Conservation (phyloP, 345 rosid species). For the Citrus medica region DNA sequence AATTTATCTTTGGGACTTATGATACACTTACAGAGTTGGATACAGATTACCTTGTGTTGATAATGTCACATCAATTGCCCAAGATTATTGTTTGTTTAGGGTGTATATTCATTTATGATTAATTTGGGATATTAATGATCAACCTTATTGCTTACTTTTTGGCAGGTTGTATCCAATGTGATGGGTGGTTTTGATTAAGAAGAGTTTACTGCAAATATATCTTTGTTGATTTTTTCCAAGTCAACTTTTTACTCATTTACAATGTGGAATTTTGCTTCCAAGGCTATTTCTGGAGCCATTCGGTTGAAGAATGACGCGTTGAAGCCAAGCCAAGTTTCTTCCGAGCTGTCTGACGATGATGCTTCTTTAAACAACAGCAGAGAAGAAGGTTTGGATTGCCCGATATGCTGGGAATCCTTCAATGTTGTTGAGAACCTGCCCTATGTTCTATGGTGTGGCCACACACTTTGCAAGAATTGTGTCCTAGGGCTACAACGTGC, state of each 20-base stretch:
- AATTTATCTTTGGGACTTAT: too few relatives aligned
- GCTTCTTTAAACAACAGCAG: conserved; percentile 47
- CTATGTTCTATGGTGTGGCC: conserved; percentile 90
- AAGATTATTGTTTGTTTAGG: too few relatives aligned
- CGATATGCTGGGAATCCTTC: conserved; percentile 86
- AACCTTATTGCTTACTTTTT: background rate
- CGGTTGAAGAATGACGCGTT: conserved; percentile 34
- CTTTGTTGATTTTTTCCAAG: background rate
- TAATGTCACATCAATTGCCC: background rate
- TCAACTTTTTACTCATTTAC: background rate
- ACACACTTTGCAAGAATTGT: conserved; percentile 84
- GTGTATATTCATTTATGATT: too few relatives aligned
- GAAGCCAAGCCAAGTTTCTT: conserved; percentile 33
- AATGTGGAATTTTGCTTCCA: conserved; percentile 69
- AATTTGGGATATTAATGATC: background rate
- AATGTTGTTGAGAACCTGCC: conserved; percentile 94
- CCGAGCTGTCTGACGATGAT: conserved; percentile 76
- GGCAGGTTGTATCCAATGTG: background rate
- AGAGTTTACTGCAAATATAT: background rate
- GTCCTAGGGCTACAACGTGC: conserved; percentile 77
- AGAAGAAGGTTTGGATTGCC: conserved; percentile 86
- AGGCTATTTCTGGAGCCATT: conserved; percentile 34
- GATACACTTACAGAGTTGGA: too few relatives aligned
- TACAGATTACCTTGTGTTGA: too few relatives aligned
- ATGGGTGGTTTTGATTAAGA: background rate